Percentiles rank a stretch among this genome's conserved stretches.
phyloP scores from a whole-genome alignment of 495 filamentous ascomycete species.

The Neurospora intermedia region DNA sequence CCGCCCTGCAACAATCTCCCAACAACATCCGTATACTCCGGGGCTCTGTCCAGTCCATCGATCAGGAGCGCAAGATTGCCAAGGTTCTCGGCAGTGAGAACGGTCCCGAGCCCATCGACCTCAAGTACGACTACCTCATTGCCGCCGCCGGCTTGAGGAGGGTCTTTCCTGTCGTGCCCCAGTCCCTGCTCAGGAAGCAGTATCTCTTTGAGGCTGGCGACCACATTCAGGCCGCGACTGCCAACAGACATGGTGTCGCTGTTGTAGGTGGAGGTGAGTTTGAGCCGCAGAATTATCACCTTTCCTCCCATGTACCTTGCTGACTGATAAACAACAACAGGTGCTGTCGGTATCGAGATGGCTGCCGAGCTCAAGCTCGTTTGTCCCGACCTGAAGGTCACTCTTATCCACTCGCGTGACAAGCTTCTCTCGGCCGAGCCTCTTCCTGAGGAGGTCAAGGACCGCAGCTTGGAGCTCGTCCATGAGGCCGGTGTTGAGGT shows the following conservation, averaged over 20 bases:
- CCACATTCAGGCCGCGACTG: conserved; percentile 30
- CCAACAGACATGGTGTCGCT: conserved; percentile 39
- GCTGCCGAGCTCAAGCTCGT: conserved; percentile 54
- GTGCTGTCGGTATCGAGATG: conserved; percentile 64
- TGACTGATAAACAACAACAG: conserved; percentile 19
- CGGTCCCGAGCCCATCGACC: conserved; percentile 15
- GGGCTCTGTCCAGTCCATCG: conserved; percentile 44
- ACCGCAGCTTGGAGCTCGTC: conserved; percentile 39
- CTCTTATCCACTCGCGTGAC: conserved; percentile 54
- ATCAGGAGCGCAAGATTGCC: conserved; percentile 41
- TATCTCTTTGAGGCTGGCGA: conserved; percentile 46
- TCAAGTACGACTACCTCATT: conserved; percentile 56
- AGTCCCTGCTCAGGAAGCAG: conserved; percentile 38
- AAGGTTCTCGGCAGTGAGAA: conserved; percentile 23
- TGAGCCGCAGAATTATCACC: background rate
- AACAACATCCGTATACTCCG: conserved; percentile 39
- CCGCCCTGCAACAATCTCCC: conserved; percentile 41
- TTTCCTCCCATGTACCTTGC: background rate
- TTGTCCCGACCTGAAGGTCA: conserved; percentile 47
- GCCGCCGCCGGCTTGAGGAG: conserved; percentile 50
- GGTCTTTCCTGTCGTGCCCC: conserved; percentile 53
- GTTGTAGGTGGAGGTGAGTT: conserved; percentile 45
- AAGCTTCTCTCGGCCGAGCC: conserved; percentile 56
- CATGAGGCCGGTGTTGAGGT: conserved; percentile 46
- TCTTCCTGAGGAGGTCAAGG: conserved; percentile 54